phyloP scores from a whole-genome alignment of 441 rosid genomes.

The Cnidoscolus chayamansa region DNA sequence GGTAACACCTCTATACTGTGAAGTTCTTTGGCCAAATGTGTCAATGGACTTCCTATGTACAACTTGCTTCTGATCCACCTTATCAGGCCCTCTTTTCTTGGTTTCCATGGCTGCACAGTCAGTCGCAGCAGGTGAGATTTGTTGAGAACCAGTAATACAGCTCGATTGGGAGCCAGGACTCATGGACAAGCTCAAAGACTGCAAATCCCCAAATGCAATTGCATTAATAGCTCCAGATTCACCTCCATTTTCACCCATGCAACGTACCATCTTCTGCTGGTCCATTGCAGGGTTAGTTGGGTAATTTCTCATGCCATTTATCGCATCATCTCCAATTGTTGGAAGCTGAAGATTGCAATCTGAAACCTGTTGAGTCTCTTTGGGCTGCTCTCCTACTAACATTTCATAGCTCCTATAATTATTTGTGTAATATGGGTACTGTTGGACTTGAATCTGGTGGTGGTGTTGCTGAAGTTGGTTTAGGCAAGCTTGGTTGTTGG shows the following conservation, averaged over 20 bases:
- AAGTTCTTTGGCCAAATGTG: slow-evolving; percentile 97
- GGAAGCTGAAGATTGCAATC: slow-evolving; percentile 40
- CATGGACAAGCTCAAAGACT: slow-evolving; percentile 92
- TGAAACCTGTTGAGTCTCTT: slow-evolving; percentile 40
- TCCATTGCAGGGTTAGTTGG: slow-evolving; percentile 39
- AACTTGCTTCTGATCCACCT: slow-evolving; percentile 63
- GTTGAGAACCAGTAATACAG: slow-evolving; percentile 67
- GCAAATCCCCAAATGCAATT: slow-evolving; percentile 68
- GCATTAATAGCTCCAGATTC: slow-evolving; percentile 43
- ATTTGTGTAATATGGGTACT: slow-evolving; percentile 31
- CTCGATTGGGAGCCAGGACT: slow-evolving; percentile 97
- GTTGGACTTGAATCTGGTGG: slow-evolving; percentile 37
- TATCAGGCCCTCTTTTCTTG: slow-evolving; percentile 79
- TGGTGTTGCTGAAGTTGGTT: slow-evolving; percentile 40
- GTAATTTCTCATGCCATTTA: slow-evolving; percentile 42
- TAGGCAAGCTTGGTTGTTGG: slow-evolving; percentile 35
- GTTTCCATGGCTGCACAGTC: slow-evolving; percentile 47
- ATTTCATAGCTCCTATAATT: slow-evolving; percentile 42
- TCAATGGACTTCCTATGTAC: slow-evolving; percentile 96
- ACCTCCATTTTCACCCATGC: slow-evolving; percentile 39
- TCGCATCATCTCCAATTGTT: slow-evolving; percentile 31
- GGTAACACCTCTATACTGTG: slow-evolving; percentile 97
- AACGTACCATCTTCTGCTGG: slow-evolving; percentile 42
- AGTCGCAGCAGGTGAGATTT: slow-evolving; percentile 43
- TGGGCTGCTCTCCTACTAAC: slow-evolving; percentile 32